Conservation (phyloP, 768 basidiomycete genomes). For the Boletus tylopilopsis region DNA sequence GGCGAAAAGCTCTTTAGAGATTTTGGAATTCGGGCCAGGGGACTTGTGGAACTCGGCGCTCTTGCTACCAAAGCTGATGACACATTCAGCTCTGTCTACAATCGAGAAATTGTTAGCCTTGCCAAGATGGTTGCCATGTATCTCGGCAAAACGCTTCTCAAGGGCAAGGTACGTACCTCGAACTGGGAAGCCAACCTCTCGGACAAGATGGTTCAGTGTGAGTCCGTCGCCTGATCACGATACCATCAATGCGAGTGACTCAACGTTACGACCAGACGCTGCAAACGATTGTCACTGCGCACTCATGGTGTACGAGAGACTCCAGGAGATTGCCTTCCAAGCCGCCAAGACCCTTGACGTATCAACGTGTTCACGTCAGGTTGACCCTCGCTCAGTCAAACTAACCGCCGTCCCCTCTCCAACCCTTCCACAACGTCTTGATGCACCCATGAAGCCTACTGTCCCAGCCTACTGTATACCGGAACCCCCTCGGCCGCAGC, state of each 20-base stretch:
- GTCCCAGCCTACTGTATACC: constrained; percentile 26
- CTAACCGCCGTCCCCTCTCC: not conserved
- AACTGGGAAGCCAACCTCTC: constrained; percentile 44
- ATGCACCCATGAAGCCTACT: not conserved
- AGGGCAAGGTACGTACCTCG: constrained; percentile 43
- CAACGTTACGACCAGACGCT: constrained; percentile 34
- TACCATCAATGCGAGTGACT: not conserved
- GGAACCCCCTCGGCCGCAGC: constrained; percentile 33
- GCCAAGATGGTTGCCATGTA: constrained; percentile 43
- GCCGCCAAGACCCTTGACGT: constrained; percentile 16
- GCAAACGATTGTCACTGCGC: constrained; percentile 51
- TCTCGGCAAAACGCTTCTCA: constrained; percentile 35
- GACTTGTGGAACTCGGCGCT: constrained; percentile 44
- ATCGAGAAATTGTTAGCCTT: constrained; percentile 40
- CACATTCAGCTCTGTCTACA: constrained; percentile 30
- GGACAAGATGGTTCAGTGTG: constrained; percentile 38
- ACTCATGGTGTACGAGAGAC: constrained; percentile 38
- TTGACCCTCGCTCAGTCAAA: constrained; percentile 17
- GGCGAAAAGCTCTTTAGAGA: constrained; percentile 47
- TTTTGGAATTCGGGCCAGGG: constrained; percentile 39
- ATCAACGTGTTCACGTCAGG: constrained; percentile 25
- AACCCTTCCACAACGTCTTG: not conserved
- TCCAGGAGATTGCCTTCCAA: constrained; percentile 32
- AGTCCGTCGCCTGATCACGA: not conserved
- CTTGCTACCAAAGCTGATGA: constrained; percentile 41